Percentiles rank a stretch among this genome's conserved stretches.
phyloP scores from a whole-genome alignment of 1,139 yeast genomes.

The Protomyces lactucae-debilis region DNA sequence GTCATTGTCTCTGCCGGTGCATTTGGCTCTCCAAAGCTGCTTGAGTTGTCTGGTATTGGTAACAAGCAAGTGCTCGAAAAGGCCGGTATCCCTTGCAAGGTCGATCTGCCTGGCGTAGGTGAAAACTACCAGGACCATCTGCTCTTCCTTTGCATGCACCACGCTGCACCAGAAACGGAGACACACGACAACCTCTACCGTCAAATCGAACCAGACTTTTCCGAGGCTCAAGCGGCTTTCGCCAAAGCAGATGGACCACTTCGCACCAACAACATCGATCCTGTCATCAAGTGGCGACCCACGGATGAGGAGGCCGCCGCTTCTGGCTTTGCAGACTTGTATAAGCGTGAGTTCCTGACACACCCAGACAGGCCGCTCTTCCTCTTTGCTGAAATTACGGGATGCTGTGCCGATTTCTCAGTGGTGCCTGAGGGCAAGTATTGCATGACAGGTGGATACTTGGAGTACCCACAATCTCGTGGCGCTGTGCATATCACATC shows the following conservation, averaged over 20 bases:
- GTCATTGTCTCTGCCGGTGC: constrained; percentile 22
- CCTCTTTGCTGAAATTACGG: not conserved
- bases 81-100: constrained; percentile 2
- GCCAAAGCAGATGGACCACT: not conserved
- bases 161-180: not conserved
- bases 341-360: not conserved
- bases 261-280: constrained; percentile 1
- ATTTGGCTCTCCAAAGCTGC: constrained; percentile 7
- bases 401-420: constrained; percentile 5
- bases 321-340: not conserved
- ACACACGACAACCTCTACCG: constrained; percentile 6
- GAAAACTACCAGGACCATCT: constrained; percentile 17
- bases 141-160: constrained; percentile 6
- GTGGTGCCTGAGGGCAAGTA: constrained; percentile 10
- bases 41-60: constrained; percentile 24
- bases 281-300: constrained; percentile 5
- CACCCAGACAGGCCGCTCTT: not conserved
- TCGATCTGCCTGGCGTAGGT: constrained; percentile 15
- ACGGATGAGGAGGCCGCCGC: constrained; percentile 4
- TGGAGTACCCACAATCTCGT: constrained; percentile 7
- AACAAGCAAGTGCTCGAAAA: not conserved
- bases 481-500: constrained; percentile 6
- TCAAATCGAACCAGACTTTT: constrained; percentile 3
- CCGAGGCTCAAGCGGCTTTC: not conserved
- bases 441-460: constrained; percentile 1